A percentile compares a stretch with the other conserved stretches of the same genome.
These are phyloP conservation scores for Diutina sp. DNA, from an alignment of 1,139 yeast genomes.

Conservation along the genomic window DNA sequence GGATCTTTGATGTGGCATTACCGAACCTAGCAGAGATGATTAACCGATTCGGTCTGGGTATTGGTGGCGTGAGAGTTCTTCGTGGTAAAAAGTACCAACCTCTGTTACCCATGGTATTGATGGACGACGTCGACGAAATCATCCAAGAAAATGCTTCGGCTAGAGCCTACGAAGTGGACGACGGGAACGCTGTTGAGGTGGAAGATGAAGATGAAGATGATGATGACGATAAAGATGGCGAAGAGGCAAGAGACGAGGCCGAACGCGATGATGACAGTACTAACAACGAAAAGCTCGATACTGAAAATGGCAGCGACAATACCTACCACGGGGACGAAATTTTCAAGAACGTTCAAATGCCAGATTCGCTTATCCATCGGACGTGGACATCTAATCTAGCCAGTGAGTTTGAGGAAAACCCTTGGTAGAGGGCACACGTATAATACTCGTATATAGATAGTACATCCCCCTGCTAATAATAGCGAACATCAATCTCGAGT, in stretches of 20 bases:
- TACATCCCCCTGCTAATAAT: not conserved
- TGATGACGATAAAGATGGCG: not conserved
- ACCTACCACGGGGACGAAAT: constrained; percentile 34
- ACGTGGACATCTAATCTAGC: constrained; percentile 23
- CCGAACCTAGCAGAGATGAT: constrained; percentile 52
- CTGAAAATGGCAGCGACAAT: constrained; percentile 3
- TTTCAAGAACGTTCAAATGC: constrained; percentile 37
- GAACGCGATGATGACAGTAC: constrained; percentile 7
- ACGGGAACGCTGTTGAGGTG: constrained; percentile 8
- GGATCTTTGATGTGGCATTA: constrained; percentile 36
- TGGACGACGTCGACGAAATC: constrained; percentile 55
- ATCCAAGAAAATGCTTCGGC: constrained; percentile 18
- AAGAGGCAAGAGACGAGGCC: constrained; percentile 5
- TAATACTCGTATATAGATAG: not conserved
- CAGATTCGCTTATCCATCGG: constrained; percentile 39
- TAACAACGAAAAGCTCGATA: not conserved
- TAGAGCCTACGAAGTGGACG: constrained; percentile 26
- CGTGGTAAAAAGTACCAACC: constrained; percentile 47
- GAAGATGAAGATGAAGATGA: constrained; percentile 6
- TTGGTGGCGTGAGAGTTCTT: constrained; percentile 36
- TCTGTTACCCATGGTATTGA: constrained; percentile 40
- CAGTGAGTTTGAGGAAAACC: constrained; percentile 28
- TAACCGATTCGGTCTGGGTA: constrained; percentile 48
- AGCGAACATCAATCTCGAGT: not conserved
- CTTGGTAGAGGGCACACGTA: constrained; percentile 23